Evolutionary conservation across 257 asterid genomes (phyloP), one percentile per base, ranked within the genome.

Genomic region (Penstemon barbatus): DNA sequence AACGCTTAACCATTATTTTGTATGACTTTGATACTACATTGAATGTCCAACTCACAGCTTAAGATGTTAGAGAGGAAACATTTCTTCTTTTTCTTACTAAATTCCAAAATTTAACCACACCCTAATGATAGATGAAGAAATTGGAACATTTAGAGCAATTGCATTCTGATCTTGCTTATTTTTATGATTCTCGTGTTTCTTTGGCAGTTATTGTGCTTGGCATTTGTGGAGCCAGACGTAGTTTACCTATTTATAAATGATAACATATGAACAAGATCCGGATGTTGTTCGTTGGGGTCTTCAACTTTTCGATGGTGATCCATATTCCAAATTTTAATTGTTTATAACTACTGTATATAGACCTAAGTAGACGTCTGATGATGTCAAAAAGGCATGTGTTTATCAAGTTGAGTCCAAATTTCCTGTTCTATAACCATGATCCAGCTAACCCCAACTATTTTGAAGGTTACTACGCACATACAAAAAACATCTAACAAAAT

Each of bases 241-340:
- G n/a, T n/a, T n/a, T n/a, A n/a, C 72, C 36, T 65, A 41, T 6
- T 40, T 59, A 57, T 76, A 66, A 57, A 92, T 92, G 98, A 80
- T 86, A 62, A 80, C 95, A 4, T 83, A 86, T 44, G 98, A 92
- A 72, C 97, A 89, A 84, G 97, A 89, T 85, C 91, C 95, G 5
- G 98, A 91, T 74, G 95, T 92, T 66, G 83, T 92, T 68, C 89
- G 88, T 63, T 92, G 98, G 98, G 98, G 98, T 46, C 97, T 86
- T 77, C 91, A 85, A 83, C 87, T 92, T 69, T 92, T 92, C 50
- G 96, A 89, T 33, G 90, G 95, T 4, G 95, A 89, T 82, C 98
- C 97, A n/a, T 89, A 89, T 75, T 76, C 95, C 36, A 82, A 81
- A n/a, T 50, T 57, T 18, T 52, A 72, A 3, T 9, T 57, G 9